Base-by-base conservation (phyloP, 2,329 filamentous ascomycete genomes). In the Aspergillus pseudonomiae region DNA sequence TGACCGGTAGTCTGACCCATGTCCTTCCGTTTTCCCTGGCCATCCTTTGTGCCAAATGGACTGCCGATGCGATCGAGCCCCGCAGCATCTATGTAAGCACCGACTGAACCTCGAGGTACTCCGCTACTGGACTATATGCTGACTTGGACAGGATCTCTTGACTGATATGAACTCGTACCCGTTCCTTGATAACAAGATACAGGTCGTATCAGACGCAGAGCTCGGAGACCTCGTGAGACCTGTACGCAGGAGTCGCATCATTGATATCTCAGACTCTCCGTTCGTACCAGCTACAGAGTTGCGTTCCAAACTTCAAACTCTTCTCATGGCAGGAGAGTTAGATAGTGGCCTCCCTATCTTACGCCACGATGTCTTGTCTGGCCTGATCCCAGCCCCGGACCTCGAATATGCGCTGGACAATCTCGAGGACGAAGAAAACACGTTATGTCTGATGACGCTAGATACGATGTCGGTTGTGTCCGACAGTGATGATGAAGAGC, bases 161-260 rank as follows among this genome's bases (percentile, higher is more conserved):
- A 98, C 94, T 0, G 93, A 95, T 75, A 94, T 99, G 91, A 98
- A 99, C 78, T 91, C 92, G 3, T 99, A 98, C 69, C 95, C 95
- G 0, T 97, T 96, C 81, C 86, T 99, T n/a, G 93, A 97, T 79
- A 96, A 96, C 80, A 98, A 97, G 77, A 88, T 94, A 65, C 93
- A 96, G 69, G 94, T 94, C 1, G 84, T 96, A 21, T 97, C 97
- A 76, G 96, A 94, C 0, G 90, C 91, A 0, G 91, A 96, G 60
- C 85, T 99, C 0, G 91, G 89, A 16, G 94, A 97, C 66, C 95
- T 99, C 61, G 90, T 94, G 0, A 88, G 91, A 2, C 89, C 89
- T 6, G 82, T 91, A 4, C 89, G 92, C 16, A 86, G 86, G 57
- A 89, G 93, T 73, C 87, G 93, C 59, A 83, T 94, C 61, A 97